A percentile compares a stretch with the other conserved stretches of the same genome.
Evolutionary conservation across 2,329 filamentous ascomycete genomes (phyloP).

Genomic region (Monilinia laxa): DNA sequence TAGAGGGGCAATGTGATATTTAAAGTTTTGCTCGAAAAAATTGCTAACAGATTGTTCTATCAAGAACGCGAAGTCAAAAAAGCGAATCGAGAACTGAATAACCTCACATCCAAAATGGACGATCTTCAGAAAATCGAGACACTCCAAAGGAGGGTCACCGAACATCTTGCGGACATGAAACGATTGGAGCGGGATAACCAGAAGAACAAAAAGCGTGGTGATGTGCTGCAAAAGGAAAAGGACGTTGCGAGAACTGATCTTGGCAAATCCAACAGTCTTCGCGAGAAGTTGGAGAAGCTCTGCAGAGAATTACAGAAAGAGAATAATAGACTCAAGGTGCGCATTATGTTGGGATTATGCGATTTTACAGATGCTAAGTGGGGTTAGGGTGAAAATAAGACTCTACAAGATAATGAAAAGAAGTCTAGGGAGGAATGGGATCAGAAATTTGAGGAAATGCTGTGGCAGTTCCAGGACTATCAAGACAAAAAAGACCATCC

Average conservation of each 20-base stretch:
- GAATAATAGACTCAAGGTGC: conserved; percentile 96
- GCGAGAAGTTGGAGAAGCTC: conserved; percentile 95
- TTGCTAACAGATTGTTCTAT: conserved; percentile 31
- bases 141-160: conserved; percentile 85
- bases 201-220: conserved; percentile 93
- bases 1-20: conserved; percentile 34
- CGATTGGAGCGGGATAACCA: conserved; percentile 88
- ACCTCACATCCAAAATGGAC: conserved; percentile 86
- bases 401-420: conserved; percentile 81
- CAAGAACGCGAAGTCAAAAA: conserved; percentile 91
- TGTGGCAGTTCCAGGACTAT: conserved; percentile 83
- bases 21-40: conserved; percentile 14
- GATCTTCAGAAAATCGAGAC: conserved; percentile 89
- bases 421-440: conserved; percentile 81
- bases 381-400: conserved; percentile 83
- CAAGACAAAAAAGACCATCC: conserved; percentile 84
- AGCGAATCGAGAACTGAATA: conserved; percentile 85
- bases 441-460: conserved; percentile 74
- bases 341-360: conserved; percentile 23
- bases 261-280: conserved; percentile 84
- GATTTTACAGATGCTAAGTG: conserved; percentile 26
- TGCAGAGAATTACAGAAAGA: conserved; percentile 93
- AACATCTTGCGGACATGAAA: conserved; percentile 92
- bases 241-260: conserved; percentile 85
- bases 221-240: conserved; percentile 94